These are phyloP conservation scores for Colletotrichum tabaci DNA, from an alignment of 2,329 filamentous ascomycete species.

Conservation along the genomic window DNA sequence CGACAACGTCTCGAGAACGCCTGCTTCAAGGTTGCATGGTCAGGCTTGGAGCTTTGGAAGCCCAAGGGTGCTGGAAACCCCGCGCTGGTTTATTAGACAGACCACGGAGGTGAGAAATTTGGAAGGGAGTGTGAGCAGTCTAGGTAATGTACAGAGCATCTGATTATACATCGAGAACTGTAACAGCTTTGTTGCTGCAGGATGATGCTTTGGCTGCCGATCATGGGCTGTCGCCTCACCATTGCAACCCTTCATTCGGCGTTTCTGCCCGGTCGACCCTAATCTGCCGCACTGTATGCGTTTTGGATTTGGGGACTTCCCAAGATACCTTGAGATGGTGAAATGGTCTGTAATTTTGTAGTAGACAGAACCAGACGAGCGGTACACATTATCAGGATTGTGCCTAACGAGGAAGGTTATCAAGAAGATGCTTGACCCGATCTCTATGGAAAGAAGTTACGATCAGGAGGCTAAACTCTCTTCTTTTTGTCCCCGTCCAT, in stretches of 20 bases:
- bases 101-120: neutral
- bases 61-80: conserved; percentile 8
- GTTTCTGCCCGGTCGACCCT: neutral
- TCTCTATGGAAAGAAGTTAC: neutral
- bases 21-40: conserved; percentile 33
- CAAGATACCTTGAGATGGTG: neutral
- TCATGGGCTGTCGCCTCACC: conserved; percentile 22
- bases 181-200: conserved; percentile 21
- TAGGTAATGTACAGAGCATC: neutral
- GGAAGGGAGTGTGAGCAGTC: neutral
- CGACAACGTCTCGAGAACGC: conserved; percentile 21
- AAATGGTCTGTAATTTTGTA: neutral
- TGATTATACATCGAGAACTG: conserved; percentile 6
- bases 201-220: conserved; percentile 21
- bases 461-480: neutral
- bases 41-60: conserved; percentile 14
- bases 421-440: conserved; percentile 1
- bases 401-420: neutral
- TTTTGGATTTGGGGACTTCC: conserved; percentile 9
- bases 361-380: neutral
- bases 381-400: neutral
- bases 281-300: neutral
- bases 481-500: neutral
- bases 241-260: conserved; percentile 1
- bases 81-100: neutral